Percentiles rank a stretch among this genome's conserved stretches.
Conservation (phyloP, 495 filamentous ascomycete genomes). For the Parathielavia appendiculata region DNA sequence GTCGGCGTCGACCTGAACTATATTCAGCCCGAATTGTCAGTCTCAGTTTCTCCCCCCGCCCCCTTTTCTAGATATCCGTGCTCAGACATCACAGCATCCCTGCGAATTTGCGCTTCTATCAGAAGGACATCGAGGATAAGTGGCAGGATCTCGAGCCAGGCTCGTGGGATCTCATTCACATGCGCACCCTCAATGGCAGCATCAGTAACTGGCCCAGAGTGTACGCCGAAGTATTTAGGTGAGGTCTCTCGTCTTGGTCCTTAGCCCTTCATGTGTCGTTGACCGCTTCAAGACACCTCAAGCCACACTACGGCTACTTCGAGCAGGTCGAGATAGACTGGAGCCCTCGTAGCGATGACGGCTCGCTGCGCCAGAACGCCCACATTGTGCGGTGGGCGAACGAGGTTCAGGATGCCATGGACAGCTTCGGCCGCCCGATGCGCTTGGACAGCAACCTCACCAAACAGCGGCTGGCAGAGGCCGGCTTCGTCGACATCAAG, state of each 20-base stretch:
- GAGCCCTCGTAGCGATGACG: conserved; percentile 70
- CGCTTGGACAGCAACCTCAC: conserved; percentile 59
- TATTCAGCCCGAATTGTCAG: conserved; percentile 72
- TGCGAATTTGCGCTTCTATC: conserved; percentile 61
- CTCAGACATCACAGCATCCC: conserved; percentile 54
- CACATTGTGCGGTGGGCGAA: conserved; percentile 61
- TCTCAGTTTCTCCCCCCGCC: neutral
- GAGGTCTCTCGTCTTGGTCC: conserved; percentile 26
- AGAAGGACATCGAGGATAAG: conserved; percentile 73
- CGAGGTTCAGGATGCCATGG: conserved; percentile 65
- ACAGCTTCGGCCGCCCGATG: conserved; percentile 58
- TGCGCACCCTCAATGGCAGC: conserved; percentile 76
- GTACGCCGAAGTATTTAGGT: conserved; percentile 66
- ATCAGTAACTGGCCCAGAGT: conserved; percentile 71
- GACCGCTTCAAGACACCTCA: conserved; percentile 57
- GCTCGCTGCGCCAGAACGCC: conserved; percentile 45
- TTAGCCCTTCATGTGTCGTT: conserved; percentile 1
- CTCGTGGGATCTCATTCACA: conserved; percentile 82
- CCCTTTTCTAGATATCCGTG: neutral
- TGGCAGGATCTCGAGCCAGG: conserved; percentile 66
- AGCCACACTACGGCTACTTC: conserved; percentile 66
- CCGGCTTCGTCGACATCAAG: conserved; percentile 80
- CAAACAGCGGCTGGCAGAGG: conserved; percentile 55
- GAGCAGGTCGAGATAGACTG: conserved; percentile 95
- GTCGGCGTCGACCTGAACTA: conserved; percentile 58